Percentiles rank a stretch among this genome's conserved stretches.
These are phyloP conservation scores for Pythium angustatum DNA, from an alignment of 352 stramenopile genomes.

Conservation along the genomic window DNA sequence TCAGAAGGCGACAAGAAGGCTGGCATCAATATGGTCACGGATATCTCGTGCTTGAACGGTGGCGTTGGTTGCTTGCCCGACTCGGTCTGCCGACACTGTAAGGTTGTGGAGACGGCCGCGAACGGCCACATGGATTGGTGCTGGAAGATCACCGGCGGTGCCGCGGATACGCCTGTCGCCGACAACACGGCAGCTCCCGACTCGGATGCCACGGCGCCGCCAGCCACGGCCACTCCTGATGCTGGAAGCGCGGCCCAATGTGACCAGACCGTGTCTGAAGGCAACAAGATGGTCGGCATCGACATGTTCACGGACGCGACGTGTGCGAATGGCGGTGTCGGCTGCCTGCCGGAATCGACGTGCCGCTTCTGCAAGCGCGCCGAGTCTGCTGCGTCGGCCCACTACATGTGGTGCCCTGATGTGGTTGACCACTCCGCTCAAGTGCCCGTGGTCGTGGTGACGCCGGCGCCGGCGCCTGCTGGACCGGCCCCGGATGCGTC, in stretches of 20 bases:
- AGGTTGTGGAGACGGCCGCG: neutral
- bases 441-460: neutral
- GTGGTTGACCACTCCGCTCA: neutral
- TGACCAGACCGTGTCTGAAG: conserved; percentile 8
- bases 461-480: neutral
- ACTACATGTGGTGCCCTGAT: neutral
- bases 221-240: neutral
- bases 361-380: conserved; percentile 14
- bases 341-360: conserved; percentile 1
- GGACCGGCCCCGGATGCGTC: neutral
- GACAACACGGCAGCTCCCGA: neutral
- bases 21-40: conserved; percentile 27
- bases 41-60: conserved; percentile 8
- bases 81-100: conserved; percentile 20
- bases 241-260: neutral
- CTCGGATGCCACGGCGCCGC: neutral
- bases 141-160: conserved; percentile 6
- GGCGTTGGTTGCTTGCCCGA: conserved; percentile 10
- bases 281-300: conserved; percentile 25
- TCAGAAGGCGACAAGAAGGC: conserved; percentile 18
- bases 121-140: conserved; percentile 15
- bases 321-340: conserved; percentile 21
- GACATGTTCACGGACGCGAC: conserved; percentile 12
- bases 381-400: neutral
- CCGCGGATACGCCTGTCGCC: neutral